Conservation (phyloP, 768 basidiomycete genomes). For the Neoboletus brunneissimus region DNA sequence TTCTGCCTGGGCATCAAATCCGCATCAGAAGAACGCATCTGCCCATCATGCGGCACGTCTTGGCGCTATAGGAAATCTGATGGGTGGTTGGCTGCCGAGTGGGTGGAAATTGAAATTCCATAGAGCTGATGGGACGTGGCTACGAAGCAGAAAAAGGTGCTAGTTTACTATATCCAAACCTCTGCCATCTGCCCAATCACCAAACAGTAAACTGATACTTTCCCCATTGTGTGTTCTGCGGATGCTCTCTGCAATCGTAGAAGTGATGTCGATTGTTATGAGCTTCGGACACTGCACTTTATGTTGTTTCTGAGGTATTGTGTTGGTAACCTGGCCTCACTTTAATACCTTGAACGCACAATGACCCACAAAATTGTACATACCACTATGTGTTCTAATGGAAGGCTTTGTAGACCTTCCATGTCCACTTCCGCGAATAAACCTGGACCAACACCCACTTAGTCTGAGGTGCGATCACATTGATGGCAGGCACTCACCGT, state of each 20-base stretch:
- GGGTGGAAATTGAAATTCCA: neutral
- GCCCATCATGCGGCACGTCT: neutral
- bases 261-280: slow-evolving; percentile 85
- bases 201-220: slow-evolving; percentile 85
- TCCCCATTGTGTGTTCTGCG: slow-evolving; percentile 93
- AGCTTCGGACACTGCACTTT: slow-evolving; percentile 66
- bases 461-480: slow-evolving; percentile 6
- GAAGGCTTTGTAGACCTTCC: slow-evolving; percentile 62
- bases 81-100: neutral
- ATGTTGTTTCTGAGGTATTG: slow-evolving; percentile 81
- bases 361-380: slow-evolving; percentile 20
- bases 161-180: slow-evolving; percentile 31
- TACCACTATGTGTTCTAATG: slow-evolving; percentile 85
- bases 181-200: slow-evolving; percentile 65
- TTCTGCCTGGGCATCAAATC: neutral
- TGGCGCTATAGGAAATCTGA: neutral
- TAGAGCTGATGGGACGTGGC: neutral
- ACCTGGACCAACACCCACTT: slow-evolving; percentile 41
- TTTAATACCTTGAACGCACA: slow-evolving; percentile 1
- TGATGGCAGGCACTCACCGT: slow-evolving; percentile 53
- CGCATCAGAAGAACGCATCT: neutral
- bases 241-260: slow-evolving; percentile 93
- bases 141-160: neutral
- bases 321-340: slow-evolving; percentile 81
- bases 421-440: slow-evolving; percentile 77